phyloP scores from a whole-genome alignment of 257 asterid genomes.

The Solanum dulcamara region DNA sequence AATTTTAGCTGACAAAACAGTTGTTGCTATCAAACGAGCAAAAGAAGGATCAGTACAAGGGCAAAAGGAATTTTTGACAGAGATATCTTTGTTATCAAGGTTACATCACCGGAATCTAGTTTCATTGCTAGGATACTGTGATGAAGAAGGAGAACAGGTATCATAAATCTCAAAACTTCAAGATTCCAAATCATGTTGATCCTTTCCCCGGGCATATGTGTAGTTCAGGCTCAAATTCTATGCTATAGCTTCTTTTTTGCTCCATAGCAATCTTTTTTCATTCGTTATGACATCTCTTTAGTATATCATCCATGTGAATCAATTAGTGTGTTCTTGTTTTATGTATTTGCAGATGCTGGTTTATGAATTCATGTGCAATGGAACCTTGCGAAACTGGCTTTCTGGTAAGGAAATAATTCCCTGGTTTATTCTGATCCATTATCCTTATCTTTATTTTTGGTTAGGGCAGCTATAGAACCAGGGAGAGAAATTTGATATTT shows the following conservation, averaged over 20 bases:
- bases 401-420: conserved; percentile 32
- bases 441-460: not conserved
- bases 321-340: not conserved
- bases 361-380: conserved; percentile 79
- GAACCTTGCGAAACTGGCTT: conserved; percentile 67
- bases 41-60: conserved; percentile 40
- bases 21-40: conserved; percentile 35
- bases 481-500: not conserved
- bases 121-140: conserved; percentile 53
- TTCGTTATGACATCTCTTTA: not conserved
- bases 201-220: not conserved
- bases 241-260: not conserved
- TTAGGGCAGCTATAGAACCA: not conserved
- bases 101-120: conserved; percentile 41
- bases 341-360: conserved; percentile 59
- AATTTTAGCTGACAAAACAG: conserved; percentile 15
- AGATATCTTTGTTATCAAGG: conserved; percentile 31
- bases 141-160: conserved; percentile 84
- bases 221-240: not conserved
- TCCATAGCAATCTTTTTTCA: not conserved
- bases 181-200: not conserved
- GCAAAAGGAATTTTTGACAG: conserved; percentile 34
- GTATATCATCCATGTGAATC: not conserved
- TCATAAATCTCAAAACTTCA: not conserved
- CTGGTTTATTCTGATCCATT: not conserved